These are phyloP conservation scores for Aspergillus flavus DNA, from an alignment of 2,329 filamentous ascomycete genomes.

Conservation along the genomic window DNA sequence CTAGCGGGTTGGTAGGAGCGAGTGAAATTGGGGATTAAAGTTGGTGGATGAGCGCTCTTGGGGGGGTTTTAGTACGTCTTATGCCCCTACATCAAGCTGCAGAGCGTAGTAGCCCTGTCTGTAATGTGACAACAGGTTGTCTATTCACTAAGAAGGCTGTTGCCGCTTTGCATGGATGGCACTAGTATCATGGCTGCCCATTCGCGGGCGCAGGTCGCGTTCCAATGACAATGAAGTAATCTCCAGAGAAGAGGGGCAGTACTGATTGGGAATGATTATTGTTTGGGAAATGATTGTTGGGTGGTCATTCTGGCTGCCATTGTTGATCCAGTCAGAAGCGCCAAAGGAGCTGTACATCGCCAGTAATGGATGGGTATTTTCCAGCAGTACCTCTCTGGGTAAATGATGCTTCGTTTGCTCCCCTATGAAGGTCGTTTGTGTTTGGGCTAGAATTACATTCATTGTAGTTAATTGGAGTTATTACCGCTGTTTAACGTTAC, in stretches of 20 bases:
- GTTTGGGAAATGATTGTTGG: not conserved
- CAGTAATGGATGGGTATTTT: not conserved
- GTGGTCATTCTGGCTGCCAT: not conserved
- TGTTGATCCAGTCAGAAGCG: not conserved
- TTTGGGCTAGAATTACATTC: not conserved
- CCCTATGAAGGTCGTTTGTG: not conserved
- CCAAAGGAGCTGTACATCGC: not conserved
- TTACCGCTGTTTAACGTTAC: not conserved
- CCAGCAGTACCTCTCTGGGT: not conserved
- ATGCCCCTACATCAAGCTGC: not conserved
- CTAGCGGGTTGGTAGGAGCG: not conserved
- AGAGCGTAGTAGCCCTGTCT: not conserved
- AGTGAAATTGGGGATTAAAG: not conserved
- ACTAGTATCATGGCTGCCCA: not conserved
- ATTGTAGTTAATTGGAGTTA: not conserved
- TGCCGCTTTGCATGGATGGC: not conserved
- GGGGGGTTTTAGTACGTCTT: not conserved
- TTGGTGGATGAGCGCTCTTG: not conserved
- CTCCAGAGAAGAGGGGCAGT: not conserved
- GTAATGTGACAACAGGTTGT: not conserved
- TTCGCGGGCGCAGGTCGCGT: not conserved
- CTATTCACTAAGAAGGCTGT: not conserved
- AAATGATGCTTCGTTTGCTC: not conserved
- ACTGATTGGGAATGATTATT: not conserved
- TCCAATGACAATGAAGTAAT: not conserved